These are phyloP conservation scores for Malbranchea zuffiana DNA, from an alignment of 2,329 filamentous ascomycete species.

Conservation along the genomic window DNA sequence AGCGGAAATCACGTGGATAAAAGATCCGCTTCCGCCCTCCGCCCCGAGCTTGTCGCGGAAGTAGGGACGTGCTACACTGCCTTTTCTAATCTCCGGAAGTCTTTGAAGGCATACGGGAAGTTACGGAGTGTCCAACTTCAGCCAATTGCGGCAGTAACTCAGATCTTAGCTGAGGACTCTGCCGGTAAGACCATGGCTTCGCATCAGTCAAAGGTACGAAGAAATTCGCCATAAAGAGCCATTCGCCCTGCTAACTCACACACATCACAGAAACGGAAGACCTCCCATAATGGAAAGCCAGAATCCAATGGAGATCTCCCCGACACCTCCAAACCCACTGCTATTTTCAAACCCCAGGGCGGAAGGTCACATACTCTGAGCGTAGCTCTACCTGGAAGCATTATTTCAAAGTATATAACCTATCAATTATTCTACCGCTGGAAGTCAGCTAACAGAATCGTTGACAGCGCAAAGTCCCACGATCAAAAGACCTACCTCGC, in stretches of 20 bases:
- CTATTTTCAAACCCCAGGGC: conserved; percentile 53
- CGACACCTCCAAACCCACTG: conserved; percentile 56
- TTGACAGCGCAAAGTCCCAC: conserved; percentile 53
- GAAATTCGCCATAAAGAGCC: neutral
- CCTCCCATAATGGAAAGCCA: conserved; percentile 12
- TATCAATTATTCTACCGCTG: neutral
- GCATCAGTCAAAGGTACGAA: conserved; percentile 9
- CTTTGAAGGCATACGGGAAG: no score
- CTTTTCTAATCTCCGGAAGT: no score
- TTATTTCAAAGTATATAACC: conserved; percentile 56
- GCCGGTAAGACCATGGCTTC: neutral
- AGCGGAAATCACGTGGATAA: no score
- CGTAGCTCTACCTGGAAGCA: conserved; percentile 66
- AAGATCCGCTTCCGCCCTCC: no score
- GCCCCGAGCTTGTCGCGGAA: no score
- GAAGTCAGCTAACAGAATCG: neutral
- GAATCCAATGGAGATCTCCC: conserved; percentile 19
- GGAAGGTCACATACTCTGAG: conserved; percentile 64
- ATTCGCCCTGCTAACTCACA: neutral
- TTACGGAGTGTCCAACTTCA: neutral
- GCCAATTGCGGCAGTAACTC: neutral
- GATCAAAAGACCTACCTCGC: conserved; percentile 65
- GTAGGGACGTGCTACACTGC: no score
- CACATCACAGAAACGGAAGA: conserved; percentile 17
- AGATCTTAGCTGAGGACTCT: neutral